phyloP scores from a whole-genome alignment of 257 asterid species.

The Catharanthus roseus region DNA sequence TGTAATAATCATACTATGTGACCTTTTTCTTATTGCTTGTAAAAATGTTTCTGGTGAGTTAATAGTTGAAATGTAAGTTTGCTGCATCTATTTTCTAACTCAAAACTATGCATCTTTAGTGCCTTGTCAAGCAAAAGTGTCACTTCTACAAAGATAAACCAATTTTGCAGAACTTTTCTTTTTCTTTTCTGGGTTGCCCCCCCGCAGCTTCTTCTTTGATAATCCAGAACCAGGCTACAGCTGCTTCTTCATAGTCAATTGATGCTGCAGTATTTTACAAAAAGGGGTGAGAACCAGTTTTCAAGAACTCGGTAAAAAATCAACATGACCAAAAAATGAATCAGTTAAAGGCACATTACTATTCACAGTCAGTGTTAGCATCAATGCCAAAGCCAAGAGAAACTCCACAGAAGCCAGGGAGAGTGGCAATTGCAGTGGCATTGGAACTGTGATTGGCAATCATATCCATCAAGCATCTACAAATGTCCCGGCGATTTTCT shows the following conservation, averaged over 20 bases:
- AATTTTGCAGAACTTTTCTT: background rate
- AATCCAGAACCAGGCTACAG: background rate
- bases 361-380: slow-evolving; percentile 79
- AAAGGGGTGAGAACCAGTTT: background rate
- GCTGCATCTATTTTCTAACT: background rate
- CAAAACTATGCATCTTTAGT: background rate
- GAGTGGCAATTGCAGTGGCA: slow-evolving; percentile 82
- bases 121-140: background rate
- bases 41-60: slow-evolving; percentile 2
- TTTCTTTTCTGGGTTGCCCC: too few species aligned
- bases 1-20: slow-evolving; percentile 19
- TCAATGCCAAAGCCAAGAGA: slow-evolving; percentile 81
- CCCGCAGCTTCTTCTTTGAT: too few species aligned
- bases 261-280: slow-evolving; percentile 12
- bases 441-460: slow-evolving; percentile 43
- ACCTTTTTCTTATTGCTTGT: slow-evolving; percentile 14
- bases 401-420: slow-evolving; percentile 92
- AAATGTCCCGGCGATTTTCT: slow-evolving; percentile 50
- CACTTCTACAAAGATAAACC: background rate
- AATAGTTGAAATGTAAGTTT: background rate
- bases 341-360: slow-evolving; percentile 28
- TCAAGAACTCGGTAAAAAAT: background rate
- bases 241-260: background rate
- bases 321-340: background rate
- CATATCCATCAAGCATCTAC: slow-evolving; percentile 72